phyloP scores from a whole-genome alignment of 2,329 filamentous ascomycete species.

The Phialocephala sp. region DNA sequence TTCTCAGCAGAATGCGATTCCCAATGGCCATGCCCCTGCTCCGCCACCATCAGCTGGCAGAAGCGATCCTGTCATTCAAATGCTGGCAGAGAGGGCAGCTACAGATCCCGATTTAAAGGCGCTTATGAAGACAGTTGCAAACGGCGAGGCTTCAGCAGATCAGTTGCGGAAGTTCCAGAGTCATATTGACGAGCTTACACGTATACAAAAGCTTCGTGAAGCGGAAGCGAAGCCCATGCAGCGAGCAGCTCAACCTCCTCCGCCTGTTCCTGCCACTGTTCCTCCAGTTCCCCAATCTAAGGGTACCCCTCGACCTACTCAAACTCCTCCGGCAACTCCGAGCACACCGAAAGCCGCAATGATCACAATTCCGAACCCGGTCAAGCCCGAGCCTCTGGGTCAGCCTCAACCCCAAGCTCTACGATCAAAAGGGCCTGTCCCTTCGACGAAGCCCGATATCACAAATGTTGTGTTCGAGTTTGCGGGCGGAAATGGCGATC shows the following conservation, averaged over 20 bases:
- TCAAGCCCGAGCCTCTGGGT: conserved; percentile 29
- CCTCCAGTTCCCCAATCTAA: conserved; percentile 19
- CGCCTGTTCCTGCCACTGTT: conserved; percentile 20
- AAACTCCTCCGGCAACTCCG: conserved; percentile 32
- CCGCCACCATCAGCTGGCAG: conserved; percentile 44
- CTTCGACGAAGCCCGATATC: conserved; percentile 62
- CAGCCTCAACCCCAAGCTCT: conserved; percentile 56
- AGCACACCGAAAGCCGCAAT: conserved; percentile 27
- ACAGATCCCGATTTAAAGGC: conserved; percentile 75
- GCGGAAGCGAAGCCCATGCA: conserved; percentile 45
- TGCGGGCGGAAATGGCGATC: conserved; percentile 69
- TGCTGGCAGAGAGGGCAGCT: conserved; percentile 76
- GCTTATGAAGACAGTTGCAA: conserved; percentile 83
- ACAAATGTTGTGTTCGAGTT: conserved; percentile 75
- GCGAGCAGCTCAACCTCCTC: conserved; percentile 29
- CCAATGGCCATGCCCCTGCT: conserved; percentile 18
- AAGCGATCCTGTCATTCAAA: conserved; percentile 80
- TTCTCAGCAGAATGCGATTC: conserved; percentile 13
- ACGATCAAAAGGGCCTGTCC: conserved; percentile 64
- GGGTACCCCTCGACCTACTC: conserved; percentile 30
- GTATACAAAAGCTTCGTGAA: conserved; percentile 67
- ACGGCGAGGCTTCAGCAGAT: conserved; percentile 71
- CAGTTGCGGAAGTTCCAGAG: conserved; percentile 79
- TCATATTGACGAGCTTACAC: conserved; percentile 79
- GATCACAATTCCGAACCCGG: conserved; percentile 14